Base-by-base conservation (phyloP, 495 filamentous ascomycete genomes). In the Staphylotrichum longicolle region DNA sequence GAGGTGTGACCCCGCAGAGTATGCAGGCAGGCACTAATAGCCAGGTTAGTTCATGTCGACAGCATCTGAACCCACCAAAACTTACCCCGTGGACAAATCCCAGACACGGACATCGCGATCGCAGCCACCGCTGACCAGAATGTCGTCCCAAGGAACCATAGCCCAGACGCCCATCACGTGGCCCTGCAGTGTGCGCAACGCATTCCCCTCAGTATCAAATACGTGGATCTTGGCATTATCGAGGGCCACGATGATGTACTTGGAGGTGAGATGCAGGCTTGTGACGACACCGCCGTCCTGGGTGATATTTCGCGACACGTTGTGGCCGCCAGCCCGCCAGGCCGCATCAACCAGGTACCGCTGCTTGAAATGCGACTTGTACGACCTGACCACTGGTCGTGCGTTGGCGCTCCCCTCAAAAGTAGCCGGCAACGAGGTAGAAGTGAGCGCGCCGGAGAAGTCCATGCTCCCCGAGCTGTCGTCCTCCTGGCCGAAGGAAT, bases 81-180 rank as follows among this genome's bases (percentile, higher is more conserved):
- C 87, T 75, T 86, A 96, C 93, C 95, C 94, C 65, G 91, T 94
- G 50, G 85, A 85, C 85, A 98, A 89, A 73, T 98, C 91, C 94
- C 94, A 98, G 3, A 98, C 95, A 60, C 94, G 82, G 34, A 98
- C 94, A 73, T 98, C 95, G 54, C 94, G 84, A 74, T 98, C 94
- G 73, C 94, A 98, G 39, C 94, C 94, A 65, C 94, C 94, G 69
- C 91, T 96, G 53, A 98, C 95, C 59, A 98, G 80, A 57, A 89
- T 90, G 72, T 98, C 93, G 61, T 89, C 95, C 90, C 93, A 96
- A 12, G 94, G 95, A 57, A 98, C 92, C 93, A 98, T 98, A 20
- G 94, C 94, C 94, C 94, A 98, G 44, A 98, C 94, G 40, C 94
- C 94, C 94, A 98, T 98, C 42, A 96, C 89, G 74, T 98, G 94